These are phyloP conservation scores for Beta lomatogona DNA, from an alignment of 179 eudicot genomes.

Conservation along the genomic window DNA sequence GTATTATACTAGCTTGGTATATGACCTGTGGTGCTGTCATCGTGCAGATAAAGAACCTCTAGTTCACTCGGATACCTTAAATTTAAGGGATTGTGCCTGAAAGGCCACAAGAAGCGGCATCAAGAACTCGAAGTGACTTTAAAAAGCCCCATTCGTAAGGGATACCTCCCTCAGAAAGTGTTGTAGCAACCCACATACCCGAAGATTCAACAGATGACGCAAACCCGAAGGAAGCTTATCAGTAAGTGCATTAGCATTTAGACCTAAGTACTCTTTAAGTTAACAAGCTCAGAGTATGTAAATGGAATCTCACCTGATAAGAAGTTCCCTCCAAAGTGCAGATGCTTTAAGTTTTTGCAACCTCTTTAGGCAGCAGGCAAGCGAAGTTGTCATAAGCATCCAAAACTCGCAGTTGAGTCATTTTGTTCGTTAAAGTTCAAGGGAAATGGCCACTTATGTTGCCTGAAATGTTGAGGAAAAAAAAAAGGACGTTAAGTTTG, in stretches of 20 bases:
- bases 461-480: conserved; percentile 45
- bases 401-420: conserved; percentile 44
- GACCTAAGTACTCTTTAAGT: conserved; percentile 16
- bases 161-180: conserved; percentile 50
- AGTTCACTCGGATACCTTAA: conserved; percentile 47
- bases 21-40: conserved; percentile 46
- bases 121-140: conserved; percentile 37
- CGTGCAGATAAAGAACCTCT: conserved; percentile 38
- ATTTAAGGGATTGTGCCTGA: conserved; percentile 58
- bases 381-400: conserved; percentile 60
- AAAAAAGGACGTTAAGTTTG: conserved; percentile 33
- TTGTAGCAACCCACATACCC: conserved; percentile 51
- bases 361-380: conserved; percentile 46
- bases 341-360: no score
- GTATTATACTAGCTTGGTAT: conserved; percentile 58
- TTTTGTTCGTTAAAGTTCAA: conserved; percentile 21
- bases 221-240: conserved; percentile 58
- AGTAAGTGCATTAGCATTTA: conserved; percentile 44
- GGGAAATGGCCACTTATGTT: conserved; percentile 47
- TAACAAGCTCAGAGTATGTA: conserved; percentile 40
- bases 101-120: conserved; percentile 44
- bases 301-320: conserved; percentile 41
- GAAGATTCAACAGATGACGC: conserved; percentile 42
- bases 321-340: no score
- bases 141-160: conserved; percentile 61